Evolutionary conservation across 2,329 filamentous ascomycete genomes (phyloP).

Genomic region (Meredithiella fracta): DNA sequence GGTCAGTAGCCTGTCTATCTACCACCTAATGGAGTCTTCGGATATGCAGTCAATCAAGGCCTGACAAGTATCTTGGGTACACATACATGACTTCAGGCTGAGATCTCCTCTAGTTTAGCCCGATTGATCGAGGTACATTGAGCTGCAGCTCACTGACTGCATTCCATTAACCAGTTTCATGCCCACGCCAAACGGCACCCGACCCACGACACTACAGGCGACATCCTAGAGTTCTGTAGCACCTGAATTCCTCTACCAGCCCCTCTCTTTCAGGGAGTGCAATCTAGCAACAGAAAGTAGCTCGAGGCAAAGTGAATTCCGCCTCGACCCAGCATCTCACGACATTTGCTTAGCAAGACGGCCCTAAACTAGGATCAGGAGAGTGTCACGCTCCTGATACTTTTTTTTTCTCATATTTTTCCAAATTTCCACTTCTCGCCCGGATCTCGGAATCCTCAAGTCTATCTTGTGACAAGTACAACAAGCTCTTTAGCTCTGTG

Average conservation of each 20-base stretch:
- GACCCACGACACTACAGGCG: not conserved
- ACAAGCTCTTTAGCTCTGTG: not conserved
- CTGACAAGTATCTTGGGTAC: conserved; percentile 3
- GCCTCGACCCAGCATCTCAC: not conserved
- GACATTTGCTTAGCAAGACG: not conserved
- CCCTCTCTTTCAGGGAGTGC: too few species aligned
- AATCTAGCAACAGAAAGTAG: too few species aligned
- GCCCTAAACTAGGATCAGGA: not conserved
- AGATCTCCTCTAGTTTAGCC: not conserved
- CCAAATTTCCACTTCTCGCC: not conserved
- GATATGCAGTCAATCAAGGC: not conserved
- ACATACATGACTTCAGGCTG: not conserved
- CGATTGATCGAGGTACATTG: not conserved
- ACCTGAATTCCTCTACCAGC: too few species aligned
- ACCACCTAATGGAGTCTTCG: not conserved
- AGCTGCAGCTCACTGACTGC: not conserved
- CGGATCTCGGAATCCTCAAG: not conserved
- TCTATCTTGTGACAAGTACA: not conserved
- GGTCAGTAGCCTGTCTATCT: not conserved
- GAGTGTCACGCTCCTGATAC: not conserved
- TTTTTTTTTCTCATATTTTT: not conserved
- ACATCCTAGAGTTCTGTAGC: too few species aligned
- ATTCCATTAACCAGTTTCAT: not conserved
- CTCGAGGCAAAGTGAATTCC: too few species aligned
- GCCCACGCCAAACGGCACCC: not conserved